Percentiles rank a stretch among this genome's conserved stretches.
Evolutionary conservation across 805 yeast genomes (phyloP).

Genomic region (Kodamaea neixiangensis): DNA sequence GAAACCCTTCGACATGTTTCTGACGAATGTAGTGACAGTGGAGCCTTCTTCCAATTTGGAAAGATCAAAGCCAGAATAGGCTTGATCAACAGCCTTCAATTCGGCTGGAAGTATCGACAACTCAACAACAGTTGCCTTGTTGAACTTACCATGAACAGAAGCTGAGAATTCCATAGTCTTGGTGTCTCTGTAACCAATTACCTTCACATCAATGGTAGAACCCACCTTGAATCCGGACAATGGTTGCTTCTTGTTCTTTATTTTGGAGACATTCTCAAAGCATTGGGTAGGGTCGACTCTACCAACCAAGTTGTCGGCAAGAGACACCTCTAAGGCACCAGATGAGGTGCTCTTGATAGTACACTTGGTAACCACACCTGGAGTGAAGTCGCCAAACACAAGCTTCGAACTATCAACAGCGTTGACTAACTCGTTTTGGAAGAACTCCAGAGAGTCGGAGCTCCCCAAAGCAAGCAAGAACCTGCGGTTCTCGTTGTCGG

Average conservation of each 20-base stretch:
- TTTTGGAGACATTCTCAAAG: conserved; percentile 50
- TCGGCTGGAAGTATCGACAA: conserved; percentile 55
- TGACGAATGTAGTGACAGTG: conserved; percentile 60
- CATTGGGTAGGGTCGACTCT: conserved; percentile 75
- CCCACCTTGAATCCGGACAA: conserved; percentile 60
- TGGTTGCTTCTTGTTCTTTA: conserved; percentile 60
- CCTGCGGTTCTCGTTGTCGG: conserved; percentile 69
- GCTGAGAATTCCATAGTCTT: conserved; percentile 69
- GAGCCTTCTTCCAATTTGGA: conserved; percentile 51
- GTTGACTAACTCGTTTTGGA: conserved; percentile 42
- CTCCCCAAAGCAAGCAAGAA: conserved; percentile 65
- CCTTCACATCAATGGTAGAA: conserved; percentile 57
- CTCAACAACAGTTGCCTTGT: conserved; percentile 62
- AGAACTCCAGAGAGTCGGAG: conserved; percentile 20
- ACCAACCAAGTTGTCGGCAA: conserved; percentile 80
- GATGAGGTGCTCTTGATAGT: conserved; percentile 53
- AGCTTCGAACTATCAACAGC: conserved; percentile 62
- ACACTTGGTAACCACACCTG: conserved; percentile 66
- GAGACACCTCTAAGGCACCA: conserved; percentile 65
- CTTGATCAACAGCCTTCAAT: conserved; percentile 25
- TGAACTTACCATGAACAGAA: conserved; percentile 53
- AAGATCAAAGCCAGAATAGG: conserved; percentile 29
- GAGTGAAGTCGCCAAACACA: conserved; percentile 49
- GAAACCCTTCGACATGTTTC: conserved; percentile 58
- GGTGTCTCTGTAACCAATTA: conserved; percentile 77